A percentile compares a stretch with the other conserved stretches of the same genome.
phyloP scores from a whole-genome alignment of 73 alveolate species.

The Paramecium octaurelia region DNA sequence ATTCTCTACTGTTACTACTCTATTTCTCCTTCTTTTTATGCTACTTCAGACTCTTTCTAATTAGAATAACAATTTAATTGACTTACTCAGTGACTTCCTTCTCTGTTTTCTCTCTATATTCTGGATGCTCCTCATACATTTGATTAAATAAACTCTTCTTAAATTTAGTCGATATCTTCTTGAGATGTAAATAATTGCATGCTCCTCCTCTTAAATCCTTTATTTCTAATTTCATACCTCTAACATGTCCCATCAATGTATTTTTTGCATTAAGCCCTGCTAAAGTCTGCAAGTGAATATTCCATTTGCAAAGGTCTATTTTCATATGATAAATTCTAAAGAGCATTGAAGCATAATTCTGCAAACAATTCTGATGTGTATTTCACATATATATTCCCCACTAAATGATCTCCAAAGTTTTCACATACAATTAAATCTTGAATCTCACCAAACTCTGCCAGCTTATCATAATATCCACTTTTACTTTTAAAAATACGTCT shows the following conservation, averaged over 20 bases:
- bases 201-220: conserved; percentile 93
- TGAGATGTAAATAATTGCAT: conserved; percentile 99
- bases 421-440: conserved; percentile 98
- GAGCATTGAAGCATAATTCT: conserved; percentile 85
- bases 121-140: conserved; percentile 99
- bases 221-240: not conserved
- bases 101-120: conserved; percentile 83
- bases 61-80: not conserved
- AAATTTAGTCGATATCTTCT: conserved; percentile 91
- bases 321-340: conserved; percentile 95
- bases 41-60: not conserved
- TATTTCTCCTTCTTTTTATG: not conserved
- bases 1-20: not conserved
- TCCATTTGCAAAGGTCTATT: conserved; percentile 86
- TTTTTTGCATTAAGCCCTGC: conserved; percentile 97
- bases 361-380: conserved; percentile 96
- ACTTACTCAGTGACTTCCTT: conserved; percentile 61
- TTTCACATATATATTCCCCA: conserved; percentile 98
- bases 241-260: conserved; percentile 98
- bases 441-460: conserved; percentile 98
- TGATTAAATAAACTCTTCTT: conserved; percentile 86
- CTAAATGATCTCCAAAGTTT: conserved; percentile 99
- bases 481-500: conserved; percentile 82
- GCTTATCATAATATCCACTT: conserved; percentile 65
- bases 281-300: conserved; percentile 99